Evolutionary conservation across 1,139 yeast species (phyloP), one percentile per base, ranked within the genome.

Genomic region (Citeromyces hawaiiensis): DNA sequence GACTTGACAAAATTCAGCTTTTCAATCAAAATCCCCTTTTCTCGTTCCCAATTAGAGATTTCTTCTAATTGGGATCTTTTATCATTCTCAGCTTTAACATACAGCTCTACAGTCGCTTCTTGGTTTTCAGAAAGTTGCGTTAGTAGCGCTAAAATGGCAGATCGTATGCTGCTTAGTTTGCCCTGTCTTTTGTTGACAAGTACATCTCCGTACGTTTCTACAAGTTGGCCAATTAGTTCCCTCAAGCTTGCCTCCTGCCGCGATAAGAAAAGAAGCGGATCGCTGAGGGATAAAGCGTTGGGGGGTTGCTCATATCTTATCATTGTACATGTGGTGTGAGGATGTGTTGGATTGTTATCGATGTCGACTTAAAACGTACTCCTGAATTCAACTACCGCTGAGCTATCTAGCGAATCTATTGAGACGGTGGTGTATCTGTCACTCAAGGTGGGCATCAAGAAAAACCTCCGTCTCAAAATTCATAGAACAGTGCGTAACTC

Each of bases 371-470:
- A 15, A n/a, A 46, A 3, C 16, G 6, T 48, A 4, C 45, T 49
- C 11, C 39, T 65, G 15, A 50, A 50, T 11, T 49, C 52, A 13
- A 46, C 49, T 3, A 38, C 55, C 10, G 41, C 54, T 2, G 39
- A 47, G 2, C 52, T 54, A 38, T 38, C 61, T 10, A 39, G 43
- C 8, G 23, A 29, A 4, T 30, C 59, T 11, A 48, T 69, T 19
- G 78, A 72, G 52, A 70, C 71, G 1, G 48, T 72, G 37, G 72
- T 76, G 13, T 70, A 68, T 42, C 48, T 72, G 18, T 60, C 71
- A 1, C 54, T 70, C 32, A 66, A 62, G 40, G 46, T 57, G 16
- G 44, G 54, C 8, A 50, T 65, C 3, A 60, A 63, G 41, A 49
- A 53, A 10, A 37, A 40, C 14, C 39, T 70, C 7, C 55, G 76